A percentile compares a stretch with the other conserved stretches of the same genome.
These are phyloP conservation scores for Suaeda aralocaspica DNA, from an alignment of 148 eudicot genomes.

Conservation along the genomic window DNA sequence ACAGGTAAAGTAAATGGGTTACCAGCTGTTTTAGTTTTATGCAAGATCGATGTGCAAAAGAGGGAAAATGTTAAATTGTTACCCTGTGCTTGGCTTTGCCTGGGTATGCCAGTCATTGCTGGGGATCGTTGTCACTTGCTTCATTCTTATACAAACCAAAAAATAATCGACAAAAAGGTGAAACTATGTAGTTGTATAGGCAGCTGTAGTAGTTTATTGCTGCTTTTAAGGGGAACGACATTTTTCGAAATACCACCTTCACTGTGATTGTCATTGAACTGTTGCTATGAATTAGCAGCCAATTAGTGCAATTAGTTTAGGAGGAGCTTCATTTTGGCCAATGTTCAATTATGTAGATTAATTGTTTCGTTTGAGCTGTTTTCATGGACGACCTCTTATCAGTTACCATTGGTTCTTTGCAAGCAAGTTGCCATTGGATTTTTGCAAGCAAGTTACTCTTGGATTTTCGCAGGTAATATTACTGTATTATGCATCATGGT, in stretches of 20 bases:
- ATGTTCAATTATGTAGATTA: background rate
- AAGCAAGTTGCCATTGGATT: background rate
- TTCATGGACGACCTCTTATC: background rate
- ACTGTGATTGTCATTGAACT: constrained; percentile 1
- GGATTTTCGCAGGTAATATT: too few species aligned
- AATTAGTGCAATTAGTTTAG: too few species aligned
- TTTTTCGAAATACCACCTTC: background rate
- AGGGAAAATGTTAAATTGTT: background rate
- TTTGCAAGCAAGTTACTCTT: constrained; percentile 1
- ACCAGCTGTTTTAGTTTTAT: background rate
- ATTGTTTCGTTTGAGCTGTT: background rate
- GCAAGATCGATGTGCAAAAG: constrained; percentile 5
- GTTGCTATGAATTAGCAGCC: constrained; percentile 10
- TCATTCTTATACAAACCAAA: background rate
- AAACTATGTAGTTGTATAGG: constrained; percentile 23
- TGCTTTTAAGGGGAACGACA: constrained; percentile 9
- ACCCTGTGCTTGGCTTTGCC: background rate
- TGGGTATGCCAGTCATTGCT: background rate
- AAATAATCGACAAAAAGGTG: constrained; percentile 10
- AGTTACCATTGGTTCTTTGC: background rate
- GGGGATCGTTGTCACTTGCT: background rate
- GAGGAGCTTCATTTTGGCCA: constrained; percentile 2
- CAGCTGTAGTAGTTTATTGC: constrained; percentile 12
- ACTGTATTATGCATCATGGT: background rate
- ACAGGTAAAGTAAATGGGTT: constrained; percentile 32